These are phyloP conservation scores for Camelina hispida DNA, from an alignment of 345 rosid genomes.

Conservation along the genomic window DNA sequence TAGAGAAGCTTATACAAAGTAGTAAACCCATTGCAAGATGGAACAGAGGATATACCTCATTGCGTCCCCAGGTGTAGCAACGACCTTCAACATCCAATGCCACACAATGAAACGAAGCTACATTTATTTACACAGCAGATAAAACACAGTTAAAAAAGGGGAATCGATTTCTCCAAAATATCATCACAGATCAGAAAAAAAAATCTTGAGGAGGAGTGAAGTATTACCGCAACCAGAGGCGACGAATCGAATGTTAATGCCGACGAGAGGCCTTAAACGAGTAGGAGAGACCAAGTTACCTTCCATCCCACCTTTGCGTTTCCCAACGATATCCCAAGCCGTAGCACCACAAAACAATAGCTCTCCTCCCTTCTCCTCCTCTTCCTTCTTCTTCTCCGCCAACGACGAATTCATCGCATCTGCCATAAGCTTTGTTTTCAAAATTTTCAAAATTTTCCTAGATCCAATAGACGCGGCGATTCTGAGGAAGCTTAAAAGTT, in stretches of 20 bases:
- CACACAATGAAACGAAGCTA: conserved; percentile 95
- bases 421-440: conserved; percentile 51
- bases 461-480: conserved; percentile 54
- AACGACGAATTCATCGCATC: conserved; percentile 46
- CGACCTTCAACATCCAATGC: conserved; percentile 96
- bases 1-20: not conserved
- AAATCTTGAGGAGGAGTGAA: not conserved
- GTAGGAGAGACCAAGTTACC: conserved; percentile 90
- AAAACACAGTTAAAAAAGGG: conserved; percentile 9
- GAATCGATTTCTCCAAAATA: not conserved
- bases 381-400: conserved; percentile 53
- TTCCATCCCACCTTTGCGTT: conserved; percentile 64
- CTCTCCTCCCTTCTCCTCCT: conserved; percentile 83
- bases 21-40: not conserved
- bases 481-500: conserved; percentile 40
- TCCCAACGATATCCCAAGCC: conserved; percentile 76
- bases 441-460: conserved; percentile 7
- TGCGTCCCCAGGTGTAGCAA: conserved; percentile 98
- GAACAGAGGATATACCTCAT: conserved; percentile 64
- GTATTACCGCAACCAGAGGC: conserved; percentile 85
- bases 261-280: conserved; percentile 87
- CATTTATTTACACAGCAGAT: not conserved
- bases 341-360: conserved; percentile 88
- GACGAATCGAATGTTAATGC: conserved; percentile 73
- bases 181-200: conserved; percentile 24